Base-by-base conservation (phyloP, 2,329 filamentous ascomycete species). In the Catunica adiposa region DNA sequence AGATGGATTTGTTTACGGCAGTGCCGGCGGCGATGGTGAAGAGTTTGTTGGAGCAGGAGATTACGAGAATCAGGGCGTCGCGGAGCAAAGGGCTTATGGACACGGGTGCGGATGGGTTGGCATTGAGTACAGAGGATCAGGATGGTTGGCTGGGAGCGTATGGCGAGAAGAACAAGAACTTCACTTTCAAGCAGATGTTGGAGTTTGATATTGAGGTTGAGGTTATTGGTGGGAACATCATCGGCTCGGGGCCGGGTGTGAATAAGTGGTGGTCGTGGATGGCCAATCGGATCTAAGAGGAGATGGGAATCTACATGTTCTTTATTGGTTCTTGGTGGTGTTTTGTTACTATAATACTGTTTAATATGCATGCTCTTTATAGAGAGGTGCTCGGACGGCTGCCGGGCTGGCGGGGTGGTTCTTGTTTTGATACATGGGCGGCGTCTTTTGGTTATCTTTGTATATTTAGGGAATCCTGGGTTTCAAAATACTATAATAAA, bases 241-340 rank as follows among this genome's bases (percentile, higher is more conserved):
- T 66, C 66, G 78, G 66, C 64, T 78, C 84, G 55, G 82, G 77
- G 8, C 74, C 82, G n/a, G 83, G 83, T 25, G 80, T 88, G 31
- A 81, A 84, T 56, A 83, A 79, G 67, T 96, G 90, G 89, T 94
- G 89, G 79, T 78, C 79, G 63, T 97, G 90, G 90, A 82, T 97
- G 64, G 86, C 82, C 1, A 77, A 83, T 65, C 80, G 83, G 64
- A 70, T 94, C 62, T 92, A 67, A n/a, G n/a, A n/a, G 70, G 53
- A 25, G 11, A 25, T 42, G 5, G 14, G n/a, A n/a, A n/a, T n/a
- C n/a, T n/a, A n/a, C n/a, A n/a, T 26, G 20, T 54, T 48, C 23
- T 25, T 54, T 47, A 29, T 37, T 47, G 22, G 25, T 42, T 29
- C 9, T 44, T 8, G 26, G 42, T 54, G 47, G 25, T 26, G 15